Conservation (phyloP, 1,139 yeast species). For the Suhomyces chickasaworum region DNA sequence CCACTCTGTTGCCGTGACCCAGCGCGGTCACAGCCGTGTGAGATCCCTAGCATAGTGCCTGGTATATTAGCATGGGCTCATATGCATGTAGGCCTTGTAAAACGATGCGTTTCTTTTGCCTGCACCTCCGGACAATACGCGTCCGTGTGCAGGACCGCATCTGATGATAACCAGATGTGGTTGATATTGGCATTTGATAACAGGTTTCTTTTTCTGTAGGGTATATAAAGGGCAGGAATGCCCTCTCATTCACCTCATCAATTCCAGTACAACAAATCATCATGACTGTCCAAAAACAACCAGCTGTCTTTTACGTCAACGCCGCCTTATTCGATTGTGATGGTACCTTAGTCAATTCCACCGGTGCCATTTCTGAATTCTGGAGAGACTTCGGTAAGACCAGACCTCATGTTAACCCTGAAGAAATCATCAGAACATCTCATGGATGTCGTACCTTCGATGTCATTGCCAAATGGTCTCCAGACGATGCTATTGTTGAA, state of each 20-base stretch:
- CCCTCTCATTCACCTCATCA: not conserved
- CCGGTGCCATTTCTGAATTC: constrained; percentile 79
- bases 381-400: constrained; percentile 74
- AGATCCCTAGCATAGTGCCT: not conserved
- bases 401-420: constrained; percentile 71
- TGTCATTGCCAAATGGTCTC: constrained; percentile 72
- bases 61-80: not conserved
- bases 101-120: constrained; percentile 8
- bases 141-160: constrained; percentile 11
- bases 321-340: constrained; percentile 77
- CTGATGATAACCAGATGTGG: constrained; percentile 11
- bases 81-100: not conserved
- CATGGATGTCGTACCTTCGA: constrained; percentile 87
- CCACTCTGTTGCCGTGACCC: not conserved
- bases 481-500: constrained; percentile 67
- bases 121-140: constrained; percentile 6
- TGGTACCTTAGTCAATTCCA: constrained; percentile 82
- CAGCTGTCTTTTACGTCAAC: constrained; percentile 49
- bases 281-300: constrained; percentile 40
- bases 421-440: constrained; percentile 68
- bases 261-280: constrained; percentile 7
- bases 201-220: constrained; percentile 5
- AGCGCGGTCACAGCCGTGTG: not conserved
- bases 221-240: constrained; percentile 12
- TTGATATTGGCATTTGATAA: not conserved